Evolutionary conservation across 1,284 basidiomycete species (phyloP), one percentile per base, ranked within the genome.

Genomic region (Trichosporon ovoides): DNA sequence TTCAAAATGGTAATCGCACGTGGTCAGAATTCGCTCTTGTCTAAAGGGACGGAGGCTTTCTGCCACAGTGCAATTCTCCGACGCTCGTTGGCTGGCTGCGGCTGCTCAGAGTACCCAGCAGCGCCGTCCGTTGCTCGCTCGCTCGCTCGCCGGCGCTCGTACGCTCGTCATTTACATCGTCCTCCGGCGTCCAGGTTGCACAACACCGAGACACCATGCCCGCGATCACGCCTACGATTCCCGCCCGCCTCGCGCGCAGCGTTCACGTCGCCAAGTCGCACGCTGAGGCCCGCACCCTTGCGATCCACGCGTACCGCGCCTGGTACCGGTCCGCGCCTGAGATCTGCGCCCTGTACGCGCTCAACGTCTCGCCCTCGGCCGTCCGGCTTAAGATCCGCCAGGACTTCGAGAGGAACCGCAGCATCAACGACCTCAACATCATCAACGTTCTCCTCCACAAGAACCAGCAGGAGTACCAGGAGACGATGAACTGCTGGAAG

Each of bases 291-390:
- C 84, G 87, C 43, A 78, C 78, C 48, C 83, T 89, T 37, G 85
- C 85, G 33, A 79, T 93, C 37, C 81, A 88, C 54, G 83, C 97
- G 19, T 98, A 98, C 81, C 82, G 94, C 60, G 86, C 87, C 72
- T 98, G 92, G 90, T 89, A 94, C 77, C 87, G 94, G 66, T 83
- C 86, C 53, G 92, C 92, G 13, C 94, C 94, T 19, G 89, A 95
- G 78, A 88, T 98, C 69, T 84, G 87, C 70, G 74, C 85, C 24
- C 79, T 95, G 38, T 98, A 97, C 77, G 85, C 89, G 0, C 82
- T 98, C 61, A 87, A 87, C 76, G 81, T 90, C 54, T 87, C 91
- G 0, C 86, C 91, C 6, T 83, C 87, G n/a, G 83, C 85, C 55
- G 79, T 98, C 64, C 85, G 95, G 12, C 84, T 88, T 64, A 86